These are phyloP conservation scores for Hemisphaericaspora nanyangensis DNA, from an alignment of 805 yeast genomes.

Conservation along the genomic window DNA sequence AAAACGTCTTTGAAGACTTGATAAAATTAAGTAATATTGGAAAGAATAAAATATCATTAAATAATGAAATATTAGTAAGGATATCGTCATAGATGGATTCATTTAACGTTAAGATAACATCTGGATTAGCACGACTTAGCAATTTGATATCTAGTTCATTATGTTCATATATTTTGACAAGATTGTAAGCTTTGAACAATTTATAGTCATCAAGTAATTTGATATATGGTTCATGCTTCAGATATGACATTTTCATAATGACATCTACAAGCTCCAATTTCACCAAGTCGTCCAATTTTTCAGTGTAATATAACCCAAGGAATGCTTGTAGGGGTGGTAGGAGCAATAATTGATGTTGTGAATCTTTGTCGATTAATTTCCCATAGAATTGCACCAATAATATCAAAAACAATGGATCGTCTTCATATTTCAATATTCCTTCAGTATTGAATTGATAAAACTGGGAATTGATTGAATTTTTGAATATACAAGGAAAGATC, in stretches of 20 bases:
- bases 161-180: slow-evolving; percentile 11
- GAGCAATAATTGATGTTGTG: background rate
- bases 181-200: slow-evolving; percentile 19
- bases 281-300: slow-evolving; percentile 8
- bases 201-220: slow-evolving; percentile 7
- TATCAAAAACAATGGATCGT: slow-evolving; percentile 25
- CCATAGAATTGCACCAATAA: slow-evolving; percentile 23
- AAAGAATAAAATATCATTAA: slow-evolving; percentile 18
- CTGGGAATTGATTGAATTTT: slow-evolving; percentile 1
- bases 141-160: slow-evolving; percentile 18
- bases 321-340: background rate
- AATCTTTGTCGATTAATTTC: slow-evolving; percentile 12
- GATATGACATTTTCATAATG: slow-evolving; percentile 17
- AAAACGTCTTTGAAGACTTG: slow-evolving; percentile 13
- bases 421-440: slow-evolving; percentile 14
- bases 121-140: slow-evolving; percentile 16
- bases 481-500: slow-evolving; percentile 11
- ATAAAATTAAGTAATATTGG: slow-evolving; percentile 23
- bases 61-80: slow-evolving; percentile 10
- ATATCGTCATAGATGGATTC: slow-evolving; percentile 10
- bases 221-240: slow-evolving; percentile 3
- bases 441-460: slow-evolving; percentile 9
- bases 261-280: slow-evolving; percentile 18
- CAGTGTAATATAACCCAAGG: background rate
- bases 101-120: slow-evolving; percentile 8